phyloP scores from a whole-genome alignment of 495 filamentous ascomycete species.

The Talaromyces proteolyticus region DNA sequence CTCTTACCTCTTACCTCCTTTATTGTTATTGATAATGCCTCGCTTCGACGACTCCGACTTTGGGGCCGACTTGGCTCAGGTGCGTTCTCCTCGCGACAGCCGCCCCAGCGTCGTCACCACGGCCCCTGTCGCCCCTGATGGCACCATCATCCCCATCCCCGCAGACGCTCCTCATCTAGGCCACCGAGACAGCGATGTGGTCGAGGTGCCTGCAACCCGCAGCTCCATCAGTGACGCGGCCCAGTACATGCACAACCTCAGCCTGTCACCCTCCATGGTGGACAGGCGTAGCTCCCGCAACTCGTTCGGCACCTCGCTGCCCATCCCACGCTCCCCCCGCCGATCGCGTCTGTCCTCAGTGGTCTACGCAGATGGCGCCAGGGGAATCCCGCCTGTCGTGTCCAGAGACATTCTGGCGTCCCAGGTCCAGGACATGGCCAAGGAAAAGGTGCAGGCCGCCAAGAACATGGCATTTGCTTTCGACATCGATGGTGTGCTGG shows the following conservation, averaged over 20 bases:
- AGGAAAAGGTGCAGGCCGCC: constrained; percentile 59
- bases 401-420: constrained; percentile 66
- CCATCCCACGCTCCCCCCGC: constrained; percentile 68
- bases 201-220: constrained; percentile 67
- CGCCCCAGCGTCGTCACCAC: constrained; percentile 15
- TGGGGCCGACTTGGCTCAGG: constrained; percentile 22
- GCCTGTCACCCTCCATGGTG: constrained; percentile 58
- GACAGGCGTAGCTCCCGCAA: constrained; percentile 67
- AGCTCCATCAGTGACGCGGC: constrained; percentile 64
- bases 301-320: constrained; percentile 72
- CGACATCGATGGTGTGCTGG: constrained; percentile 86
- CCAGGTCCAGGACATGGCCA: constrained; percentile 65
- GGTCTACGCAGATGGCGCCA: constrained; percentile 29
- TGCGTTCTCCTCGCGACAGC: constrained; percentile 21
- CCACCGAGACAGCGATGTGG: constrained; percentile 34
- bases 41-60: constrained; percentile 56
- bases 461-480: constrained; percentile 83
- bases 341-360: constrained; percentile 59
- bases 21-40: constrained; percentile 40
- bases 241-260: constrained; percentile 69
- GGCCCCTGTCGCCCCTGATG: constrained; percentile 7
- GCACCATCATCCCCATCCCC: constrained; percentile 41
- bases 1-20: not conserved
- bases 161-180: constrained; percentile 18
- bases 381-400: constrained; percentile 42